Evolutionary conservation across 495 filamentous ascomycete species (phyloP), one percentile per base, ranked within the genome.

Genomic region (Neurospora intermedia): DNA sequence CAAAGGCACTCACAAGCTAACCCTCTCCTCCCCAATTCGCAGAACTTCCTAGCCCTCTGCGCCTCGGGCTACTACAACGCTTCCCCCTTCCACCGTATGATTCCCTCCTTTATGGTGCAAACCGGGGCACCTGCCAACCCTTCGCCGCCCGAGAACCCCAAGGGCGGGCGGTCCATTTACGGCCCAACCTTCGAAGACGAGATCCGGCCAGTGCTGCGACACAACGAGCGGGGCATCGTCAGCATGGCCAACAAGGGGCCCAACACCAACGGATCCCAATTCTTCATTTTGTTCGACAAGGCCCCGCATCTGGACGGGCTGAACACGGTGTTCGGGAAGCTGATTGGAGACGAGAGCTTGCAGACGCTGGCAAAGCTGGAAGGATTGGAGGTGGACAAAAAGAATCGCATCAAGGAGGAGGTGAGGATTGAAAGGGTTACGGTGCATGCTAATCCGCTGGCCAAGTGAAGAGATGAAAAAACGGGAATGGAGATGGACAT

Each of bases 11-110:
- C 27, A 31, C 27, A 4, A 38, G 6, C 35, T 31, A 59, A 70
- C 48, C 9, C 16, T 13, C 9, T 46, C 38, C 13, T n/a, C 3
- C 39, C n/a, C 40, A n/a, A 11, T 0, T 18, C 59, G 11, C 78
- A 97, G 91, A 99, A 98, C 84, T 99, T 99, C 84, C 89, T 99
- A 74, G 96, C 95, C 66, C 91, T 99, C 54, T 97, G 93, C 86
- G 96, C 96, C 75, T 92, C 90, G 43, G 87, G 87, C 77, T 93
- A 93, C 85, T 99, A 96, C 85, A 87, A 96, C 81, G 82, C 86
- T 80, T 95, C 92, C 8, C 93, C 91, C n/a, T 92, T 98, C 86
- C 95, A 98, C 87, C 92, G 95, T 46, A 84, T 91, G 18, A 96
- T 97, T 71, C 93, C 93, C 3, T 85, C 87, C 73, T 98, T 98